Percentiles rank a stretch among this genome's conserved stretches.
phyloP scores from a whole-genome alignment of 192 early-diverging fungal species.

The Globomyces pollinis-pini region DNA sequence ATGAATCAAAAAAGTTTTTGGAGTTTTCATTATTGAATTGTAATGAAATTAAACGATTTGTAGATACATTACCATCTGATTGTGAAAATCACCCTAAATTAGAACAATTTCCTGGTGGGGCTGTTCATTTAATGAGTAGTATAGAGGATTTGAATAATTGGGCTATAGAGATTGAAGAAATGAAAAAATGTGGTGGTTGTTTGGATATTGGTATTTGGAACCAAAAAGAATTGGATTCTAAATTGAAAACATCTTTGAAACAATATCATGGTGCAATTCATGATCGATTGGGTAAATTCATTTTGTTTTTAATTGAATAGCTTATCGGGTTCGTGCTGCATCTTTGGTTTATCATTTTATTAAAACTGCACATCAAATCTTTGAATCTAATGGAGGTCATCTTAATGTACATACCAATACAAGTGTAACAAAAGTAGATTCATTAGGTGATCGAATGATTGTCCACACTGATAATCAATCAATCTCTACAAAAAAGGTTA shows the following conservation, averaged over 20 bases:
- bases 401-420: background rate
- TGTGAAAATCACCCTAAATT: background rate
- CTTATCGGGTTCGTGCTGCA: constrained; percentile 4
- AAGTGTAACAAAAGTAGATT: background rate
- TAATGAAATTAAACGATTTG: background rate
- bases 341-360: constrained; percentile 10
- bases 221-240: background rate
- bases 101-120: constrained; percentile 1
- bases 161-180: background rate
- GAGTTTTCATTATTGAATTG: constrained; percentile 13
- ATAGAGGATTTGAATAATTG: constrained; percentile 1
- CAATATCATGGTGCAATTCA: constrained; percentile 4
- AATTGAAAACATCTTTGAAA: background rate
- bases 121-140: background rate
- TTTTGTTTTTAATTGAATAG: background rate
- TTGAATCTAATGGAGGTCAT: background rate
- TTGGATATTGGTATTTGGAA: constrained; percentile 9
- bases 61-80: background rate
- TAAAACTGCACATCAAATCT: background rate
- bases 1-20: constrained; percentile 7
- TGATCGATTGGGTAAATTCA: constrained; percentile 1
- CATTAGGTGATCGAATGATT: background rate
- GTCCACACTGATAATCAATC: constrained; percentile 14
- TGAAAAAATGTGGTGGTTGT: constrained; percentile 4
- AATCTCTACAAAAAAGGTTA: constrained; percentile 18